Percentiles rank a stretch among this genome's conserved stretches.
Evolutionary conservation across 2,329 filamentous ascomycete species (phyloP).

Genomic region (Cytospora piceae): DNA sequence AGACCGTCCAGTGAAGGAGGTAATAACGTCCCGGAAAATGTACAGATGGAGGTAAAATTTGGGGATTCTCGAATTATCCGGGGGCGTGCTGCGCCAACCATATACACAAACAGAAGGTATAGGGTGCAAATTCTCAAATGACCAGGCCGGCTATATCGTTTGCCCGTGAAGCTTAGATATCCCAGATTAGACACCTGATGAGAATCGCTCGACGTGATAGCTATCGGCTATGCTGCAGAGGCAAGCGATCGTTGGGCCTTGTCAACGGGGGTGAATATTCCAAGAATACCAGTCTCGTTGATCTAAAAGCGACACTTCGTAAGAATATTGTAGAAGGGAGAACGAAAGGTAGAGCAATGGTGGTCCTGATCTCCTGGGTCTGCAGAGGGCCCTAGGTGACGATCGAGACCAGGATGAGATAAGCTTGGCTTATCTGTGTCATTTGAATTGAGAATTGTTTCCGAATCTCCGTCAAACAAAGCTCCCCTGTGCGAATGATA

Average conservation of each 20-base stretch:
- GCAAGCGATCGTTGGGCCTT: constrained; percentile 12
- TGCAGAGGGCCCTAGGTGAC: constrained; percentile 48
- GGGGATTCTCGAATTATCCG: constrained; percentile 6
- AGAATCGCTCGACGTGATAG: constrained; percentile 1
- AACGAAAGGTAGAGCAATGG: constrained; percentile 2
- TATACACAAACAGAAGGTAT: constrained; percentile 12
- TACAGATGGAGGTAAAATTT: constrained; percentile 18
- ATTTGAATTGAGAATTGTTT: constrained; percentile 45
- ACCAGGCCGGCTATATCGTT: constrained; percentile 3
- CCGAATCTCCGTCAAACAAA: constrained; percentile 27
- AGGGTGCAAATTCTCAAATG: constrained; percentile 2
- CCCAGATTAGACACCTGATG: background rate
- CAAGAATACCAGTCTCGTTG: constrained; percentile 7
- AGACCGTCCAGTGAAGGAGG: constrained; percentile 6
- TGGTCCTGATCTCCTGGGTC: constrained; percentile 21
- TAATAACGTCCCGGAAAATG: constrained; percentile 11
- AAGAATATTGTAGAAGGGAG: constrained; percentile 6
- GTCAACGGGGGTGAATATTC: constrained; percentile 13
- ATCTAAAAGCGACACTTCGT: constrained; percentile 10
- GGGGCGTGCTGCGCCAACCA: constrained; percentile 9
- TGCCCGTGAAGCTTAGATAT: background rate
- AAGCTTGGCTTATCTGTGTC: constrained; percentile 62
- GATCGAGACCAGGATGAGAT: constrained; percentile 59
- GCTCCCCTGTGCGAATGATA: constrained; percentile 16
- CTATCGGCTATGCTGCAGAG: constrained; percentile 11